Percentiles rank a stretch among this genome's conserved stretches.
These are phyloP conservation scores for Dentipellis fragilis DNA, from an alignment of 768 basidiomycete genomes.

Conservation along the genomic window DNA sequence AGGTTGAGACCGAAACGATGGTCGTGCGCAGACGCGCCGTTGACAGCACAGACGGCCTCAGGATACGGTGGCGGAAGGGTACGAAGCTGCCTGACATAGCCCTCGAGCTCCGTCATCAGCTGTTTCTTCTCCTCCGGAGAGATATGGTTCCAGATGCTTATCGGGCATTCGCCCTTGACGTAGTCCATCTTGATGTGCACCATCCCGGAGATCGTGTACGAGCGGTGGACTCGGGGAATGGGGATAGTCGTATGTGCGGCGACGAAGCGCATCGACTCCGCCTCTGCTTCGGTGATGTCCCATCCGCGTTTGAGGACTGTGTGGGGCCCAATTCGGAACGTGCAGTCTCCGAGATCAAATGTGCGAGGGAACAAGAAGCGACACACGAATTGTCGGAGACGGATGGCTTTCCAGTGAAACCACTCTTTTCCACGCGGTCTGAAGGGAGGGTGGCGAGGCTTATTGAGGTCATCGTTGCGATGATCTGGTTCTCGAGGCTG, in stretches of 20 bases:
- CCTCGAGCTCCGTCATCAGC: not conserved
- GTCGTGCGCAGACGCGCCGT: not conserved
- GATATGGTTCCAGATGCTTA: not conserved
- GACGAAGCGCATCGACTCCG: constrained; percentile 8
- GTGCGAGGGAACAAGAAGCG: too few species aligned
- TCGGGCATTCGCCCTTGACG: constrained; percentile 1
- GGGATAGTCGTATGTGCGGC: constrained; percentile 13
- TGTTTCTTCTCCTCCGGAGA: not conserved
- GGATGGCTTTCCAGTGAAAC: too few species aligned
- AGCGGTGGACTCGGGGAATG: constrained; percentile 9
- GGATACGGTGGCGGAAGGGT: not conserved
- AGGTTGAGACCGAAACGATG: not conserved
- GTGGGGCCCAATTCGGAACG: too few species aligned
- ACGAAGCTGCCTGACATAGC: not conserved
- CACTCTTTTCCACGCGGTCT: too few species aligned
- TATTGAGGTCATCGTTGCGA: too few species aligned
- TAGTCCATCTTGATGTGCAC: constrained; percentile 8
- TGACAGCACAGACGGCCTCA: not conserved
- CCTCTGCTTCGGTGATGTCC: not conserved
- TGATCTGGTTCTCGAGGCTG: too few species aligned
- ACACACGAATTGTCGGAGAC: too few species aligned
- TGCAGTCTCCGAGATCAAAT: too few species aligned
- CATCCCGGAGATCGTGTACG: not conserved
- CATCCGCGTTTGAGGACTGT: too few species aligned
- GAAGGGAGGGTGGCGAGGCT: too few species aligned